These are phyloP conservation scores for Saccharomycopsis sp. DNA, from an alignment of 805 yeast species.

Conservation along the genomic window DNA sequence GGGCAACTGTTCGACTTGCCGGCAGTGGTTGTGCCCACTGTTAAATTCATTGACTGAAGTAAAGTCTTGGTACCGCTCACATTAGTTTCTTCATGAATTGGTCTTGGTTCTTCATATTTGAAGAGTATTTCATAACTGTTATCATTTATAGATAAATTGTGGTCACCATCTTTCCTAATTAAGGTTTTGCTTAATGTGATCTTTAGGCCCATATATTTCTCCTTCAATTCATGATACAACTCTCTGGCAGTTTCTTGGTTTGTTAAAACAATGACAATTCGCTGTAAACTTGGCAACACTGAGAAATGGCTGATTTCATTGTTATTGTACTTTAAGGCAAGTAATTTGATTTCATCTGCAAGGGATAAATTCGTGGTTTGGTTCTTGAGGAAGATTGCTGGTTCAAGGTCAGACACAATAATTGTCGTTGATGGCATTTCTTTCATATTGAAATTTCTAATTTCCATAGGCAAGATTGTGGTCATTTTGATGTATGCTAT, in stretches of 20 bases:
- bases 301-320: slow-evolving; percentile 10
- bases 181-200: slow-evolving; percentile 8
- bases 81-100: slow-evolving; percentile 13
- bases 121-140: slow-evolving; percentile 2
- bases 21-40: slow-evolving; percentile 7
- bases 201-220: slow-evolving; percentile 3
- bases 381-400: slow-evolving; percentile 6
- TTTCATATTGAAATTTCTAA: neutral
- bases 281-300: slow-evolving; percentile 4
- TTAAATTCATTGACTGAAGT: slow-evolving; percentile 10
- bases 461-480: no score
- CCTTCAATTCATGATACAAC: neutral
- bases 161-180: neutral
- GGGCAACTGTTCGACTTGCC: neutral
- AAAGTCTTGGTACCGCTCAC: slow-evolving; percentile 5
- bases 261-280: slow-evolving; percentile 13
- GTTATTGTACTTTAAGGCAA: slow-evolving; percentile 7
- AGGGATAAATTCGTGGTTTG: slow-evolving; percentile 4
- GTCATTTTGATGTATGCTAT: no score
- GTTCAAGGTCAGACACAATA: no score
- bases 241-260: slow-evolving; percentile 7
- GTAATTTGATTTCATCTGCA: slow-evolving; percentile 18
- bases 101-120: slow-evolving; percentile 3
- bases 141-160: neutral
- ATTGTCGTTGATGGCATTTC: slow-evolving; percentile 16